A percentile compares a stretch with the other conserved stretches of the same genome.
Evolutionary conservation across 208 protist genomes (phyloP).

Genomic region (Wallacemonas rigidus): DNA sequence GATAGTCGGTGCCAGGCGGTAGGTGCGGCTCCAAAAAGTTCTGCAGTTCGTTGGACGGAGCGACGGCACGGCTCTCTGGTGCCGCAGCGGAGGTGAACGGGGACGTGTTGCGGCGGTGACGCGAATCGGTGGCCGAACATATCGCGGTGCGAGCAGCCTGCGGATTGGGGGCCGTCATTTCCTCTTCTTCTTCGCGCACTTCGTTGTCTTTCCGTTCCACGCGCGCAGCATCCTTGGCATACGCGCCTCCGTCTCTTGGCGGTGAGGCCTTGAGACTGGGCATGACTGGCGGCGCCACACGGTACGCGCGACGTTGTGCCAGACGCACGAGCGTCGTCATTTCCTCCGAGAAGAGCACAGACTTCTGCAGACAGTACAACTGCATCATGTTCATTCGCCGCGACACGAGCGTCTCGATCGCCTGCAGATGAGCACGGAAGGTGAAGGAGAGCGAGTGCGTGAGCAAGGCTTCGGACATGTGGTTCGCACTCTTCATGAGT

Average conservation of each 20-base stretch:
- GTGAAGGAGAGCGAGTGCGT: slow-evolving; percentile 36
- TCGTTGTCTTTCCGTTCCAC: too few species aligned
- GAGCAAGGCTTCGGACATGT: slow-evolving; percentile 47
- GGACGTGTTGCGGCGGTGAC: not conserved
- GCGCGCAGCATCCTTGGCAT: too few species aligned
- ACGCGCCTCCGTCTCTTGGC: too few species aligned
- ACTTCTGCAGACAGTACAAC: slow-evolving; percentile 49
- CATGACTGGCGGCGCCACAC: slow-evolving; percentile 1
- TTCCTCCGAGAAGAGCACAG: slow-evolving; percentile 58
- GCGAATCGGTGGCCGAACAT: too few species aligned
- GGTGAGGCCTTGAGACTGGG: too few species aligned
- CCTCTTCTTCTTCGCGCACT: too few species aligned
- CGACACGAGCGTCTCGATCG: slow-evolving; percentile 44
- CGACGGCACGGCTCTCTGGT: not conserved
- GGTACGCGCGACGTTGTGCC: slow-evolving; percentile 32
- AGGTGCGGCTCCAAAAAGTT: slow-evolving; percentile 10
- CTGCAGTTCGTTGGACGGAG: not conserved
- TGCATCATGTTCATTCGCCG: slow-evolving; percentile 23
- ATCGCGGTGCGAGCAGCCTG: too few species aligned
- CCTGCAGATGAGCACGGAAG: slow-evolving; percentile 31
- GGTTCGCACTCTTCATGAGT: slow-evolving; percentile 52
- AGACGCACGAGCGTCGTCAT: slow-evolving; percentile 41
- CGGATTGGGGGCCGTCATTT: too few species aligned
- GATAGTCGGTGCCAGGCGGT: not conserved
- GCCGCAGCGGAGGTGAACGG: not conserved